phyloP scores from a whole-genome alignment of 352 stramenopile species.

The Phytophthora multivora region DNA sequence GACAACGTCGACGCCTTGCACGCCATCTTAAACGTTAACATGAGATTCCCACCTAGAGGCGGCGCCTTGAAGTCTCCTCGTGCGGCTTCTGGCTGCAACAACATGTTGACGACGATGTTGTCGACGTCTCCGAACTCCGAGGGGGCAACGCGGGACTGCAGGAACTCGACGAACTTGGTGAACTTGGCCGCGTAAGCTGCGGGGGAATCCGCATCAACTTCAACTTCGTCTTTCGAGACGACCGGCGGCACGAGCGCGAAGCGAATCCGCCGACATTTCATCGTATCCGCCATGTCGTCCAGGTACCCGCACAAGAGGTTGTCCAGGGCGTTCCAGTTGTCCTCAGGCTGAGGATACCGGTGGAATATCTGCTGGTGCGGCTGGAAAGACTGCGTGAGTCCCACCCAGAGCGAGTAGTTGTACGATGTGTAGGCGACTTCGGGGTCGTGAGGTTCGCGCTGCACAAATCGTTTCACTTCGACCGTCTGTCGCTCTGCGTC shows the following conservation, averaged over 20 bases:
- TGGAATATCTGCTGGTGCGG: constrained; percentile 77
- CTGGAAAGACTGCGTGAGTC: constrained; percentile 67
- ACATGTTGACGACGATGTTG: constrained; percentile 51
- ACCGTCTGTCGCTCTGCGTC: constrained; percentile 74
- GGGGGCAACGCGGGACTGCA: constrained; percentile 59
- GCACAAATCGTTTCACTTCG: constrained; percentile 79
- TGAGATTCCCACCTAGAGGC: constrained; percentile 25
- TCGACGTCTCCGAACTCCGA: constrained; percentile 57
- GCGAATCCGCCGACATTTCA: constrained; percentile 73
- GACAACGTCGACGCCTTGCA: constrained; percentile 32
- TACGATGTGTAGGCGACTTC: constrained; percentile 56
- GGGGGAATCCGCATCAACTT: constrained; percentile 7
- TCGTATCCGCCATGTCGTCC: constrained; percentile 73
- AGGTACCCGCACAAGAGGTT: constrained; percentile 80
- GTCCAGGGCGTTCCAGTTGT: constrained; percentile 82
- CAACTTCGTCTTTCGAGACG: constrained; percentile 3
- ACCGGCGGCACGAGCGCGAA: constrained; percentile 66
- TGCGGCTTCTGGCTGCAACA: constrained; percentile 28
- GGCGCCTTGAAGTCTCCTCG: constrained; percentile 3
- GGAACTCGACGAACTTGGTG: constrained; percentile 66
- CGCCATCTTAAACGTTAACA: constrained; percentile 57
- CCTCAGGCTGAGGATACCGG: constrained; percentile 66
- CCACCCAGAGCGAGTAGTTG: constrained; percentile 76
- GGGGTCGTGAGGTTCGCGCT: constrained; percentile 42
- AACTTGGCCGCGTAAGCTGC: constrained; percentile 54